Base-by-base conservation (phyloP, 2,329 filamentous ascomycete species). In the Dothideomycetidae sp. region DNA sequence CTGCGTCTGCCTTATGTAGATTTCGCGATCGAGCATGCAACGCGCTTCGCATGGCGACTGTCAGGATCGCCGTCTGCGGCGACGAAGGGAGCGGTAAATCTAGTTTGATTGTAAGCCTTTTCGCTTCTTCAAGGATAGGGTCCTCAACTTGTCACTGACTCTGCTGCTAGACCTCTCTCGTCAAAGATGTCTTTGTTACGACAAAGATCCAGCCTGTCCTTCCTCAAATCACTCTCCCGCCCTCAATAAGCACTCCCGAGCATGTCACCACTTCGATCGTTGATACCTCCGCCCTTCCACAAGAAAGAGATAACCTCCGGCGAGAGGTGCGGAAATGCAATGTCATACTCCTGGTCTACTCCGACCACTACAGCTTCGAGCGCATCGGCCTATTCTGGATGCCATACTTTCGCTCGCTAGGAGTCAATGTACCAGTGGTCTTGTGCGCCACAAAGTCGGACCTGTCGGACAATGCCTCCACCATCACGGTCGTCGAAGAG, bases 301-400 rank as follows among this genome's bases (percentile, higher is more conserved):
- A 94, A 58, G 88, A 98, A 55, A 78, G 90, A 48, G 82, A 80
- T 42, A 86, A 78, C 12, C 68, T 98, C 42, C 80, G 86, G 44
- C 90, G 90, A 56, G 90, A 96, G 62, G 86, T 98, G 44, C 78
- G 90, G 46, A 94, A 94, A 59, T 90, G 81, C 53, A 98, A 94
- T 56, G 88, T 94, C 48, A 96, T 98, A 46, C 70, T 96, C 12
- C 74, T 98, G 30, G 86, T 98, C 38, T 98, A 98, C 59, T 86
- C 86, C 47, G 90, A 98, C 57, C 88, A 96, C 61, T 98, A 98
- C 66, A 96, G 86, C 68, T 98, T 96, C 63, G 90, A 98, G 57
- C 71, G 90, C 26, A 86, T 98, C 3, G 90, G 88, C 3, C 68
- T 98, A 31, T 98, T 96, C 60, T 98, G 90, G 90, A 81, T 98